Conservation (phyloP, 805 yeast genomes). For the Cyberlindnera sargentensis region DNA sequence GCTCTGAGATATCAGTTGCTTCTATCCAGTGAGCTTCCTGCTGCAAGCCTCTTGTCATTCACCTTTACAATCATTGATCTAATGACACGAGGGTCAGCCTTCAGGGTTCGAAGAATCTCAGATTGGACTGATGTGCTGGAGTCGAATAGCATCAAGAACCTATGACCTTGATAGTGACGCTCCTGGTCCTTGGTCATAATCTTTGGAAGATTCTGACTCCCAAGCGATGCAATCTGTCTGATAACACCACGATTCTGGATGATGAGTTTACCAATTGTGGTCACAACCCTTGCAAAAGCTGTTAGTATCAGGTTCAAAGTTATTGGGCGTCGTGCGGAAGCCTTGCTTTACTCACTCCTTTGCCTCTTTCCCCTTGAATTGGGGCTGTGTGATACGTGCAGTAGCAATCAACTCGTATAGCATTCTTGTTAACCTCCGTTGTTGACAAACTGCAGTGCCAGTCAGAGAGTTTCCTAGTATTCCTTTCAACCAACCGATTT, state of each 20-base stretch:
- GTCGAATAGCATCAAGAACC: conserved; percentile 82
- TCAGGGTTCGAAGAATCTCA: conserved; percentile 72
- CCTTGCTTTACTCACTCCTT: conserved; percentile 32
- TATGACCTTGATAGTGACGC: conserved; percentile 83
- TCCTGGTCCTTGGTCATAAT: conserved; percentile 82
- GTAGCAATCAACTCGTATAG: conserved; percentile 86
- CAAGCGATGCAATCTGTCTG: conserved; percentile 73
- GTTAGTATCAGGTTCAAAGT: not conserved
- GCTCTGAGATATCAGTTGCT: conserved; percentile 1
- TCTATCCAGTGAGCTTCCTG: conserved; percentile 51
- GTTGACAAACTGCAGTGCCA: too few relatives aligned
- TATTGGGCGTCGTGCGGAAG: not conserved
- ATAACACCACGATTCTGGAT: conserved; percentile 92
- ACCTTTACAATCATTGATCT: conserved; percentile 69
- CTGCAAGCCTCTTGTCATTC: conserved; percentile 43
- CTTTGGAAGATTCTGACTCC: conserved; percentile 71
- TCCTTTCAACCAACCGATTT: not conserved
- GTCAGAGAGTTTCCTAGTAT: too few relatives aligned
- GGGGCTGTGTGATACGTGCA: conserved; percentile 67
- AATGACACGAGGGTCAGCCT: conserved; percentile 86
- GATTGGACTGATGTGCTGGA: conserved; percentile 80
- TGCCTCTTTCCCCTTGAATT: conserved; percentile 49
- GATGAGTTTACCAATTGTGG: conserved; percentile 75
- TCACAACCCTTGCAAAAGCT: conserved; percentile 27
- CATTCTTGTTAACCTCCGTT: conserved; percentile 36